These are phyloP conservation scores for Cystofilobasidium bisporidii DNA, from an alignment of 768 basidiomycete genomes.

Conservation along the genomic window DNA sequence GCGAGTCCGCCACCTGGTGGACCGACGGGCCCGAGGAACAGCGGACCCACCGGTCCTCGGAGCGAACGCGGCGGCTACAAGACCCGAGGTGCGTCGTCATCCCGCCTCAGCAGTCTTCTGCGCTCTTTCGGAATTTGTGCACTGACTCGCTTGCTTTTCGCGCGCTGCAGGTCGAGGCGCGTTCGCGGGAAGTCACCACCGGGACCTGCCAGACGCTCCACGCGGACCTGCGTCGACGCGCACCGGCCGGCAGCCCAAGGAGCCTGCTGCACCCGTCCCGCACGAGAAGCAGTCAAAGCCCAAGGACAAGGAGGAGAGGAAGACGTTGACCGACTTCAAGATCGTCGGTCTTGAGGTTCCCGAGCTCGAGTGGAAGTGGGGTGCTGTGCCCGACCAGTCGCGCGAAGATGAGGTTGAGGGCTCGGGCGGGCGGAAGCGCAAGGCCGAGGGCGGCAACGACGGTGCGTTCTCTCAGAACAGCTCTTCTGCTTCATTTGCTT, in stretches of 20 bases:
- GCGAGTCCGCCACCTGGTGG: conserved; percentile 4
- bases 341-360: conserved; percentile 80
- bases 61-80: conserved; percentile 26
- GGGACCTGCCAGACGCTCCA: conserved; percentile 20
- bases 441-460: conserved; percentile 22
- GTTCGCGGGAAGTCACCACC: neutral
- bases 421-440: conserved; percentile 22
- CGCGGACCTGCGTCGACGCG: conserved; percentile 22
- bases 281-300: conserved; percentile 24
- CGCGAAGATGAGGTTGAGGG: conserved; percentile 28
- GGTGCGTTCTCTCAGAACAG: conserved; percentile 11
- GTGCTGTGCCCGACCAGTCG: conserved; percentile 40
- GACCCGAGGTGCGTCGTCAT: conserved; percentile 15
- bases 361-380: conserved; percentile 82
- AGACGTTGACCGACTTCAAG: conserved; percentile 96
- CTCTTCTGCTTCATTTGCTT: too few species aligned
- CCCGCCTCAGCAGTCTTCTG: too few species aligned
- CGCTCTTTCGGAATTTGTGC: too few species aligned
- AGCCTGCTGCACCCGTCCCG: neutral
- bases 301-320: conserved; percentile 44
- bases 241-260: conserved; percentile 27
- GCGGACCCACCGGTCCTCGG: conserved; percentile 14
- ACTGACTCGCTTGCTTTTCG: neutral
- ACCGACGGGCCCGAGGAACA: conserved; percentile 9
- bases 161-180: conserved; percentile 30